Conservation (phyloP, 2,329 filamentous ascomycete species). For the Botrytis elliptica region DNA sequence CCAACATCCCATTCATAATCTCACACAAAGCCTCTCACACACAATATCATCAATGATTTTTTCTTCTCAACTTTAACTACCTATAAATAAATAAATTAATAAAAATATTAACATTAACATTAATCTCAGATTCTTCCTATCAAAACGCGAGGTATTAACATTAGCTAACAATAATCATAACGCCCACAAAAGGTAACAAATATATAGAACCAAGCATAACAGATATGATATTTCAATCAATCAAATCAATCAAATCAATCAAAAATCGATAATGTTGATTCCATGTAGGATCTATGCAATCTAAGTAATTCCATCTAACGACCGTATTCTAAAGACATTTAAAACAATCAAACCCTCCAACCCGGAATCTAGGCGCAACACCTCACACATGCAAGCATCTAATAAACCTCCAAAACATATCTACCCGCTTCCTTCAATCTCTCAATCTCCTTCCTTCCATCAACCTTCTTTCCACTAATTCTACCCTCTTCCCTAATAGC, state of each 20-base stretch:
- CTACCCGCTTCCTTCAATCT: conserved; percentile 90
- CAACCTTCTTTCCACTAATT: conserved; percentile 73
- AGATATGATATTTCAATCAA: background rate
- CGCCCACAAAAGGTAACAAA: too few relatives aligned
- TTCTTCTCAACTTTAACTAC: too few relatives aligned
- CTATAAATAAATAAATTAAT: too few relatives aligned
- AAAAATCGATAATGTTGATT: background rate
- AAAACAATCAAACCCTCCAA: background rate
- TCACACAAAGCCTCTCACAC: too few relatives aligned
- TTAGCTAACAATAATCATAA: too few relatives aligned
- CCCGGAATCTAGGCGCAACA: background rate
- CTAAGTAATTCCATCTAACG: conserved; percentile 3
- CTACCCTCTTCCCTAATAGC: conserved; percentile 77
- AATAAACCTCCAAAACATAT: conserved; percentile 97
- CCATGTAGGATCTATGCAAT: background rate
- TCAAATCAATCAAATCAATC: too few relatives aligned
- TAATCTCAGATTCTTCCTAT: too few relatives aligned
- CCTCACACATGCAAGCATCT: background rate
- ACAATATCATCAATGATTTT: too few relatives aligned
- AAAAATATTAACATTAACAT: too few relatives aligned
- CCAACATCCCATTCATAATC: too few relatives aligned
- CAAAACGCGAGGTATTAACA: too few relatives aligned
- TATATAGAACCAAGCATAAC: too few relatives aligned
- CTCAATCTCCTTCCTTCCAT: conserved; percentile 89
- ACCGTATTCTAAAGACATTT: background rate